phyloP scores from a whole-genome alignment of 371 early-diverging fungal genomes.

The Rhizomucor miehei region DNA sequence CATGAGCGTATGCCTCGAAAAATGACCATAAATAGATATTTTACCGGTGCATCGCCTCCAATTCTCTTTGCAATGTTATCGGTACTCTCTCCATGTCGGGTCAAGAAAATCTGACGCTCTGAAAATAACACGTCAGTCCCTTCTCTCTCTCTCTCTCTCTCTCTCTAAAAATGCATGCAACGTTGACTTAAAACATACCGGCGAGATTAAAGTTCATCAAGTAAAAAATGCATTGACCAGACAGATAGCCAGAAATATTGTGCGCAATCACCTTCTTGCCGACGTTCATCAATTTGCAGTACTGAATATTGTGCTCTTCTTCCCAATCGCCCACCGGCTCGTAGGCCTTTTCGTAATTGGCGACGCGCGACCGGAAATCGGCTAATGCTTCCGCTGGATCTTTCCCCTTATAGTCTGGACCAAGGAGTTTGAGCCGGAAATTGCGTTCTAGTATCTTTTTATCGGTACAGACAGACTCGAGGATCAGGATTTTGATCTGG shows the following conservation, averaged over 20 bases:
- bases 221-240: conserved; percentile 84
- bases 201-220: conserved; percentile 75
- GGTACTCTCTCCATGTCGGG: conserved; percentile 77
- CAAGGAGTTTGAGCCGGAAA: conserved; percentile 76
- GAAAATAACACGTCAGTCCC: conserved; percentile 14
- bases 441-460: conserved; percentile 65
- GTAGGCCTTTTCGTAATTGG: conserved; percentile 81
- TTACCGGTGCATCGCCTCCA: conserved; percentile 80
- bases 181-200: conserved; percentile 22
- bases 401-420: conserved; percentile 80
- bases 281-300: conserved; percentile 81
- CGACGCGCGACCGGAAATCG: conserved; percentile 76
- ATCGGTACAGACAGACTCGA: conserved; percentile 82
- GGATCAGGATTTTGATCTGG: conserved; percentile 51
- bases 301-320: conserved; percentile 70
- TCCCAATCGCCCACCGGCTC: conserved; percentile 75
- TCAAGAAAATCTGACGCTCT: conserved; percentile 76
- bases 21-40: not conserved
- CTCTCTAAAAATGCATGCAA: not conserved
- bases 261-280: conserved; percentile 83
- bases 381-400: conserved; percentile 63
- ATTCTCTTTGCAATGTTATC: conserved; percentile 57
- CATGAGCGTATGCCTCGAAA: too few species aligned
- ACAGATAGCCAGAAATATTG: conserved; percentile 77
- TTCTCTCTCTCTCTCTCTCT: not conserved